phyloP scores from a whole-genome alignment of 768 basidiomycete species.

The Podaxis rugospora region DNA sequence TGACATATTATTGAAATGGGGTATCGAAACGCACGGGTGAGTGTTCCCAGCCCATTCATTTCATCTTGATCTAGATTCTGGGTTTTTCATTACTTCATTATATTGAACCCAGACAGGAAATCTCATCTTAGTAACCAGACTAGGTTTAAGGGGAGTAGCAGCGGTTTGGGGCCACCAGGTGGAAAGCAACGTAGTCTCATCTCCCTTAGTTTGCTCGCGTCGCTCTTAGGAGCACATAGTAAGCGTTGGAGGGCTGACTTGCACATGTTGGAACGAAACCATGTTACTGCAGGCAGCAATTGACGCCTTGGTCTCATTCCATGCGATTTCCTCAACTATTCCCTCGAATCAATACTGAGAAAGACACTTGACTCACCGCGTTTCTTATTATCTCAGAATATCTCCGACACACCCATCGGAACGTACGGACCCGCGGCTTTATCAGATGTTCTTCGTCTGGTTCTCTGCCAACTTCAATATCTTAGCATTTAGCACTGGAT shows the following conservation, averaged over 20 bases:
- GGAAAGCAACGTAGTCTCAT: too few species aligned
- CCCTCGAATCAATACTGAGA: background rate
- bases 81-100: too few species aligned
- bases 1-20: constrained; percentile 23
- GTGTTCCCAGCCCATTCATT: constrained; percentile 4
- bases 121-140: too few species aligned
- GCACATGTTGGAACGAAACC: background rate
- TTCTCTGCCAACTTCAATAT: constrained; percentile 69
- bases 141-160: too few species aligned
- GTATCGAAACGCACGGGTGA: constrained; percentile 31
- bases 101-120: too few species aligned
- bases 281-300: background rate
- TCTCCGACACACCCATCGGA: constrained; percentile 45
- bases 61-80: too few species aligned
- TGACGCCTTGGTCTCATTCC: background rate
- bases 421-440: constrained; percentile 53
- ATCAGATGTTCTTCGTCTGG: constrained; percentile 70
- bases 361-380: background rate
- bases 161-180: too few species aligned
- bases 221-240: too few species aligned
- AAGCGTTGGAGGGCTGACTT: too few species aligned
- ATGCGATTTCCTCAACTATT: background rate
- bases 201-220: too few species aligned
- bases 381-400: constrained; percentile 31
- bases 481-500: constrained; percentile 56